phyloP scores from a whole-genome alignment of 1,139 yeast species.

The Debaryomyces sp. region DNA sequence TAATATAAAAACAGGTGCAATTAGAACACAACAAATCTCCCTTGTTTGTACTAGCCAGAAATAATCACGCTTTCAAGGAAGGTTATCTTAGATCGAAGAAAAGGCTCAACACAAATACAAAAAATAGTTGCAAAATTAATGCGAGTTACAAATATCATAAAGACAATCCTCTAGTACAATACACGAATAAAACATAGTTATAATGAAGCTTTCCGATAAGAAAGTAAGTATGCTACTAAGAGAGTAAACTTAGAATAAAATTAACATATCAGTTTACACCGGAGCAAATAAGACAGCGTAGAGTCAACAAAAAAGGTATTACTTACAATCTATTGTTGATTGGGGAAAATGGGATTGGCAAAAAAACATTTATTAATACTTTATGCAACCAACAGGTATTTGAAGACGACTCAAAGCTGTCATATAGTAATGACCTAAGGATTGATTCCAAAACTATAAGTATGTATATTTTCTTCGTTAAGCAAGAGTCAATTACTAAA shows the following conservation, averaged over 20 bases:
- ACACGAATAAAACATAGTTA: not conserved
- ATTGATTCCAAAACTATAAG: conserved; percentile 19
- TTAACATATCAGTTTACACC: conserved; percentile 16
- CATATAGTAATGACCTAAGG: conserved; percentile 8
- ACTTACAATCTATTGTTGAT: conserved; percentile 31
- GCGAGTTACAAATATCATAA: not conserved
- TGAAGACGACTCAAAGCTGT: conserved; percentile 11
- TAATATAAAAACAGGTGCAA: not conserved
- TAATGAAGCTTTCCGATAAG: not conserved
- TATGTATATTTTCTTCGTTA: conserved; percentile 9
- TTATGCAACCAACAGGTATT: conserved; percentile 25
- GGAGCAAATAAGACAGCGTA: conserved; percentile 21
- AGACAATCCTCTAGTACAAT: not conserved
- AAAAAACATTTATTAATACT: conserved; percentile 35
- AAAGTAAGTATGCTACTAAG: not conserved
- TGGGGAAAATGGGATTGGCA: conserved; percentile 41
- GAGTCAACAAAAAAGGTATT: conserved; percentile 23
- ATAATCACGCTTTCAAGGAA: too few species aligned
- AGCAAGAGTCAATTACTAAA: not conserved
- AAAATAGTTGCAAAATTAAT: not conserved
- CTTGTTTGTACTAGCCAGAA: too few species aligned
- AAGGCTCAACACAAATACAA: not conserved
- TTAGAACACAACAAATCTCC: too few species aligned
- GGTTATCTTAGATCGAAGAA: not conserved
- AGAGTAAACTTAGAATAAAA: not conserved